Evolutionary conservation across 306 rosid species (phyloP).

Genomic region (Pyrus pyrifolia): DNA sequence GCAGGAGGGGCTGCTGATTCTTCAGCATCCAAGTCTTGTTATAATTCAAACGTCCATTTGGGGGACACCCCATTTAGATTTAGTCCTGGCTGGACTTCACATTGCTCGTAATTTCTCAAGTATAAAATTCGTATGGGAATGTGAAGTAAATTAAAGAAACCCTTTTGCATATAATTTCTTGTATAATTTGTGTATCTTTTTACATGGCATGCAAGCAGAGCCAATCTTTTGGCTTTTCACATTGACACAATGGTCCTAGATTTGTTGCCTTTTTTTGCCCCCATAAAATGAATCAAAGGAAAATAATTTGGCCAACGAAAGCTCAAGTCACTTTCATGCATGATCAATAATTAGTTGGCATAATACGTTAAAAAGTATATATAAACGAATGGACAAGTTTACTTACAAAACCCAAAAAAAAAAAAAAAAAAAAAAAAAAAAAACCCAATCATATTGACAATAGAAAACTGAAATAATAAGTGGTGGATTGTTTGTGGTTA

Average conservation of each 20-base stretch:
- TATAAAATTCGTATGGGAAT: background rate
- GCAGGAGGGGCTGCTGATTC: too few species aligned
- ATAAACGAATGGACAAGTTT: too few species aligned
- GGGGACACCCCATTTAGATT: constrained; percentile 22
- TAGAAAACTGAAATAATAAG: too few species aligned
- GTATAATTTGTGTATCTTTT: background rate
- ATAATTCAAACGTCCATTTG: constrained; percentile 31
- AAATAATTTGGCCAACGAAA: background rate
- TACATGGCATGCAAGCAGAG: background rate
- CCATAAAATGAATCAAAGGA: background rate
- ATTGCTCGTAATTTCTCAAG: constrained; percentile 6
- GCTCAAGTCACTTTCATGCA: background rate
- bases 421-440: too few species aligned
- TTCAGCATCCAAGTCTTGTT: background rate
- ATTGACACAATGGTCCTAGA: background rate
- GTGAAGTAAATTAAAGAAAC: background rate
- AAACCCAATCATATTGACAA: too few species aligned
- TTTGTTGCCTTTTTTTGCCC: too few species aligned
- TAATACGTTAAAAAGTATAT: too few species aligned
- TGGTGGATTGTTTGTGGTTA: too few species aligned
- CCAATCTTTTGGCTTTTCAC: background rate
- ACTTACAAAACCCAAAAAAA: too few species aligned
- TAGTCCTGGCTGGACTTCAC: constrained; percentile 20
- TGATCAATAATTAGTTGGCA: background rate
- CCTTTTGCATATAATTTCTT: background rate